phyloP scores from a whole-genome alignment of 768 basidiomycete species.

The Amanita subjunquillea region DNA sequence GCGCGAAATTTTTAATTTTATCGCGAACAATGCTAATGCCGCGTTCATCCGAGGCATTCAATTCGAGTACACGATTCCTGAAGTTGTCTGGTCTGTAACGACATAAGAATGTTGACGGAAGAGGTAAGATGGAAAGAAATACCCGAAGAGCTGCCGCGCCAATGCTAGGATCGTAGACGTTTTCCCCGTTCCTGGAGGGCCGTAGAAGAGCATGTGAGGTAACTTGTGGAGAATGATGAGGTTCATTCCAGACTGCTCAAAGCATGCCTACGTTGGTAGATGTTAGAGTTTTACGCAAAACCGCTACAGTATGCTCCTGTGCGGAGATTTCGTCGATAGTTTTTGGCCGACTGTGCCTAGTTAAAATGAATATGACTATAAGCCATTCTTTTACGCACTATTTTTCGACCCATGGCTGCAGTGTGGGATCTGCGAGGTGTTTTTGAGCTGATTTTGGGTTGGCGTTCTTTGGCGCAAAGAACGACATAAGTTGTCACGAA shows the following conservation, averaged over 20 bases:
- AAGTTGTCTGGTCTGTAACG: slow-evolving; percentile 82
- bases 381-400: slow-evolving; percentile 48
- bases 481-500: slow-evolving; percentile 47
- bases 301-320: slow-evolving; percentile 92
- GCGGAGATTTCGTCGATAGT: slow-evolving; percentile 97
- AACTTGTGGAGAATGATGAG: slow-evolving; percentile 42
- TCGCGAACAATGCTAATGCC: slow-evolving; percentile 96
- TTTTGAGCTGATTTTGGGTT: slow-evolving; percentile 29
- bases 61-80: slow-evolving; percentile 82
- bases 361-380: not conserved
- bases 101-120: not conserved
- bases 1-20: slow-evolving; percentile 97
- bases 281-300: slow-evolving; percentile 81
- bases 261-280: slow-evolving; percentile 71
- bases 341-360: slow-evolving; percentile 68
- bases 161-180: slow-evolving; percentile 96
- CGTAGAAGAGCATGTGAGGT: slow-evolving; percentile 99
- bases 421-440: slow-evolving; percentile 40
- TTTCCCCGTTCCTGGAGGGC: slow-evolving; percentile 97
- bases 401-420: slow-evolving; percentile 98
- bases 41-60: slow-evolving; percentile 98
- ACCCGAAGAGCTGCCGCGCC: slow-evolving; percentile 92
- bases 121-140: slow-evolving; percentile 12
- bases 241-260: not conserved
- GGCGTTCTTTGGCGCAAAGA: slow-evolving; percentile 42